Percentiles rank a stretch among this genome's conserved stretches.
Conservation (phyloP, 2,329 filamentous ascomycete species). For the Stagonosporopsis vannaccii region DNA sequence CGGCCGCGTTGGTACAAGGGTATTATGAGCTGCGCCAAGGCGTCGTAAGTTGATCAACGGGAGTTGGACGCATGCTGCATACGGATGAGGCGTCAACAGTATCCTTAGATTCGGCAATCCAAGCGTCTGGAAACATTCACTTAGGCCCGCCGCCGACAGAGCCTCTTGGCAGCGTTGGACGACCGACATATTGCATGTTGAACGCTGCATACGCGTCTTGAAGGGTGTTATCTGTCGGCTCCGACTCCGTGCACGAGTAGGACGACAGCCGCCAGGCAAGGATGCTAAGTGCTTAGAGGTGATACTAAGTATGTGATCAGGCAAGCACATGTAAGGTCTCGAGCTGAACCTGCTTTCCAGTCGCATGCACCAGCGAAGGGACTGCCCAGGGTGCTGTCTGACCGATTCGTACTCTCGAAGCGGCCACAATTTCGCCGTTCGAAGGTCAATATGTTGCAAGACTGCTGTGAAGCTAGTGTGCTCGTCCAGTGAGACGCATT, state of each 20-base stretch:
- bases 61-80: constrained; percentile 15
- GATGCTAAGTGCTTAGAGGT: constrained; percentile 2
- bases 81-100: constrained; percentile 3
- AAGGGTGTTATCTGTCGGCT: neutral
- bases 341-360: constrained; percentile 2
- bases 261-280: constrained; percentile 11
- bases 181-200: constrained; percentile 4
- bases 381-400: neutral
- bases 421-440: constrained; percentile 4
- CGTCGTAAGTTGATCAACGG: constrained; percentile 16
- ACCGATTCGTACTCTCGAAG: constrained; percentile 4
- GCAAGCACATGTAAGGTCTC: neutral
- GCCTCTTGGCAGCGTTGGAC: constrained; percentile 6
- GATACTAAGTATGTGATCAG: constrained; percentile 4
- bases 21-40: constrained; percentile 23
- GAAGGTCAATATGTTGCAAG: constrained; percentile 8
- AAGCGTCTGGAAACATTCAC: neutral
- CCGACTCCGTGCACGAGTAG: neutral
- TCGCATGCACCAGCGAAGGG: neutral
- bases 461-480: constrained; percentile 1
- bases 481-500: constrained; percentile 5
- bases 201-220: constrained; percentile 4
- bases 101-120: neutral
- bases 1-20: constrained; percentile 17
- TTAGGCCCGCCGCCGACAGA: neutral